These are phyloP conservation scores for Diaporthe ampelina DNA, from an alignment of 2,329 filamentous ascomycete genomes.

Conservation along the genomic window DNA sequence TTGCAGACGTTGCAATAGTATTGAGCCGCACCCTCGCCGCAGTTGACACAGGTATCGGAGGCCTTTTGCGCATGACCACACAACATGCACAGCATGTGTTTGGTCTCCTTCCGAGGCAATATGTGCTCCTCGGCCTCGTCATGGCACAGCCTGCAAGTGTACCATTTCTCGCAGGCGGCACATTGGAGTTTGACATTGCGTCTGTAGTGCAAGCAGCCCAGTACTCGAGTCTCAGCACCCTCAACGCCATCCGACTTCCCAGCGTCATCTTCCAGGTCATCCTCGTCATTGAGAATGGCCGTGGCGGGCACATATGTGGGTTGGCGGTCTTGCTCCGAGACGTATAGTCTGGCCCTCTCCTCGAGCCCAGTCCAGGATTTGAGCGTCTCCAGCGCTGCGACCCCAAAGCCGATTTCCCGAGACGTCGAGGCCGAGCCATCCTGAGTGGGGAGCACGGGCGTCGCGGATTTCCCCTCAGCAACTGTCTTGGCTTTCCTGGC, in stretches of 20 bases:
- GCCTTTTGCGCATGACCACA: constrained; percentile 89
- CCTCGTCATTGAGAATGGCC: constrained; percentile 56
- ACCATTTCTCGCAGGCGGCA: constrained; percentile 90
- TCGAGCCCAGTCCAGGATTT: constrained; percentile 68
- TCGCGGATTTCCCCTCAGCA: constrained; percentile 40
- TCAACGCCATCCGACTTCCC: constrained; percentile 47
- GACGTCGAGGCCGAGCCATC: constrained; percentile 36
- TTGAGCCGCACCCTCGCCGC: constrained; percentile 82
- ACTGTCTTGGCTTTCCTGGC: constrained; percentile 33
- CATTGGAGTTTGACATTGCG: constrained; percentile 98
- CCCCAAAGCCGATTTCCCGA: constrained; percentile 37
- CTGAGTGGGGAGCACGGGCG: constrained; percentile 32
- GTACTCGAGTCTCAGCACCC: constrained; percentile 54
- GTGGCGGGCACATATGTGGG: constrained; percentile 77
- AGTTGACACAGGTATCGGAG: constrained; percentile 82
- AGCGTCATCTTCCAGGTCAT: constrained; percentile 56
- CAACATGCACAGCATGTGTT: constrained; percentile 98
- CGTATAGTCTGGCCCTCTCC: constrained; percentile 51
- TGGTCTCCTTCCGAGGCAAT: constrained; percentile 85
- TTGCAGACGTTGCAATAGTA: constrained; percentile 98
- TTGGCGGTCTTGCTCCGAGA: constrained; percentile 67
- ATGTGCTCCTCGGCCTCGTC: constrained; percentile 85
- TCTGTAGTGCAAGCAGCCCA: constrained; percentile 94
- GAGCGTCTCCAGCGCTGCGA: constrained; percentile 62
- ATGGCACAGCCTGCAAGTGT: constrained; percentile 95